Conservation (phyloP, 2,329 filamentous ascomycete species). For the Diaporthe vexans region DNA sequence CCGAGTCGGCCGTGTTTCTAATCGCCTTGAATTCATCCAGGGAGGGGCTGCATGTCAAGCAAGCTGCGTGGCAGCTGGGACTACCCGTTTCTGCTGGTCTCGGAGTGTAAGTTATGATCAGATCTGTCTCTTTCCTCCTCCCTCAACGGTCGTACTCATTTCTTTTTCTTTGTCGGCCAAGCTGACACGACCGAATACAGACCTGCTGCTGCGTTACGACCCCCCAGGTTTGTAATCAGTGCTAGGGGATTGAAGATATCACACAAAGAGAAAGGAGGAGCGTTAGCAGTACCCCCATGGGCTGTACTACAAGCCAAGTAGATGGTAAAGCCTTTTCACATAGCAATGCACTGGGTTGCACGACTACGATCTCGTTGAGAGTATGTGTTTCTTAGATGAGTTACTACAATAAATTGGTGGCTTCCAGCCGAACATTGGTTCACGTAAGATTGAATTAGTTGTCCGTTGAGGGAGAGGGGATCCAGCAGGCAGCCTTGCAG, state of each 20-base stretch:
- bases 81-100: not conserved
- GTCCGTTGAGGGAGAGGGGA: too few relatives aligned
- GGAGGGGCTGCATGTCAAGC: not conserved
- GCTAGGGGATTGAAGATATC: not conserved
- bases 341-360: too few relatives aligned
- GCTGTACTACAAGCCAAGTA: too few relatives aligned
- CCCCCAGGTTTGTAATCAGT: not conserved
- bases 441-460: too few relatives aligned
- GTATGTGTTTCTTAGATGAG: too few relatives aligned
- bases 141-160: not conserved
- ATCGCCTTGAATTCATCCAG: not conserved
- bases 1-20: not conserved
- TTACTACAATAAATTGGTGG: too few relatives aligned
- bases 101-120: not conserved
- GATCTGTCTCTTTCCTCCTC: not conserved
- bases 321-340: too few relatives aligned
- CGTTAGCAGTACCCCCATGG: too few relatives aligned
- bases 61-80: not conserved
- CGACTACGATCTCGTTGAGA: too few relatives aligned
- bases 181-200: not conserved
- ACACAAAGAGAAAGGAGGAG: not conserved
- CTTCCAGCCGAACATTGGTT: too few relatives aligned
- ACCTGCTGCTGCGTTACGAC: not conserved
- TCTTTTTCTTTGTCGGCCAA: not conserved
- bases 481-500: too few relatives aligned